A percentile compares a stretch with the other conserved stretches of the same genome.
These are phyloP conservation scores for Halophytophthora polymorphica DNA, from an alignment of 352 stramenopile genomes.

Conservation along the genomic window DNA sequence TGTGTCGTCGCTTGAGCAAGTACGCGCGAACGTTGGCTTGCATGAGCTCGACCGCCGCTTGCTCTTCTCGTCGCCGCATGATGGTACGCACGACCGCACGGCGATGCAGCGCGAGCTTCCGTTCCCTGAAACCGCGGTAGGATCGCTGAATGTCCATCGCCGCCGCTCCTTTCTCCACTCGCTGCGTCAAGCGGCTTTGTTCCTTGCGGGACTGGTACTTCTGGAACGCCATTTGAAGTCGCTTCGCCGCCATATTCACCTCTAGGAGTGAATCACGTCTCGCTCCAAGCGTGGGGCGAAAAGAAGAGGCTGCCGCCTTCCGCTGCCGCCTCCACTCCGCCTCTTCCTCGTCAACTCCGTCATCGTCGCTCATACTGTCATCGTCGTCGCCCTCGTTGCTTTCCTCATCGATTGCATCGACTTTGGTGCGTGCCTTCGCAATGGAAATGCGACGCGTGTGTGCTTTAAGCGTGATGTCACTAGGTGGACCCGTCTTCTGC, in stretches of 20 bases:
- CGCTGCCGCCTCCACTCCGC: slow-evolving; percentile 35
- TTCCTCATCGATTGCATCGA: background rate
- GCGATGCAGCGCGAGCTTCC: slow-evolving; percentile 45
- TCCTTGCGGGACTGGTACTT: slow-evolving; percentile 61
- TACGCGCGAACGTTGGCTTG: slow-evolving; percentile 67
- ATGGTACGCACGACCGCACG: slow-evolving; percentile 55
- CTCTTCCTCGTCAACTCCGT: slow-evolving; percentile 34
- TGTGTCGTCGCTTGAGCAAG: slow-evolving; percentile 40
- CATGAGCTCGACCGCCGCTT: slow-evolving; percentile 53
- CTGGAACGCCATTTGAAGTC: slow-evolving; percentile 51
- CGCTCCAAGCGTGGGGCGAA: slow-evolving; percentile 3
- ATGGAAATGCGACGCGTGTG: background rate
- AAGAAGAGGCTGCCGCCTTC: slow-evolving; percentile 10
- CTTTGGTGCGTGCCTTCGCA: slow-evolving; percentile 1
- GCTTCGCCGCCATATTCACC: slow-evolving; percentile 45
- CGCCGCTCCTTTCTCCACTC: slow-evolving; percentile 49
- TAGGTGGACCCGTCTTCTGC: slow-evolving; percentile 9
- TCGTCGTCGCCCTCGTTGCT: slow-evolving; percentile 10
- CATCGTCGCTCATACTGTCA: slow-evolving; percentile 4
- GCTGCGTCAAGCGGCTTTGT: slow-evolving; percentile 36
- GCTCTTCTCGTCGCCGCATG: slow-evolving; percentile 37
- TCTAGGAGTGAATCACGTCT: slow-evolving; percentile 41
- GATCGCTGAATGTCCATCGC: slow-evolving; percentile 64
- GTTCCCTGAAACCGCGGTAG: slow-evolving; percentile 56
- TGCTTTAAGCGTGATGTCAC: slow-evolving; percentile 10